Base-by-base conservation (phyloP, 441 rosid species). In the Theobroma grandiflorum region DNA sequence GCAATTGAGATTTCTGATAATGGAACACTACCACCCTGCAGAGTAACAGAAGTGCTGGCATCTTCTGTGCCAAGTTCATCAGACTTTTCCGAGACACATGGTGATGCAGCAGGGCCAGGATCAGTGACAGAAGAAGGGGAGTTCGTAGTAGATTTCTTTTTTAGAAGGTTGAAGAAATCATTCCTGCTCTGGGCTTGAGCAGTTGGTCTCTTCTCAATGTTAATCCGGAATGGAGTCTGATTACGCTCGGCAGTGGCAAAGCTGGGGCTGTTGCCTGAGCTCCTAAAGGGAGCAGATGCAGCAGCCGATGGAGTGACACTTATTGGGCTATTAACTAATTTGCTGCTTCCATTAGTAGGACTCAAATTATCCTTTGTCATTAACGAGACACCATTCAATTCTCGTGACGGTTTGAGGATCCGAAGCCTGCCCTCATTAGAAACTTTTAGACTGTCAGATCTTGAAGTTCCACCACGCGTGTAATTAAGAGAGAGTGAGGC, bases 111-210 rank as follows among this genome's bases (percentile, higher is more conserved):
- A 64, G 72, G 74, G 37, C 63, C 61, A 40, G 77, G 2, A 61
- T 78, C 77, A 49, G 43, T 18, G 63, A 69, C 75, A 45, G 77
- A 15, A 20, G 85, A 26, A 78, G 69, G 69, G 6, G 80, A 70
- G 83, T 80, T 88, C 67, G 78, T 63, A n/a, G 92, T 85, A 73
- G 89, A 84, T 67, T 96, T 93, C 91, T 87, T 88, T 84, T 93
- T 96, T 75, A 96, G 61, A 57, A 85, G 90, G 79, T 90, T 92
- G 75, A 84, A 92, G 79, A 96, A 96, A 49, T 92, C 98, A 85
- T 85, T 85, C 84, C 98, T 89, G 83, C 98, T 96, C 92, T 89
- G 97, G 58, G 92, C 85, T 82, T 89, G 97, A 71, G 90, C 74
- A 33, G 84, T 79, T 31, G 85, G 79, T 73, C 83, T 84, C 83